These are phyloP conservation scores for Colletotrichum chlorophyti DNA, from an alignment of 2,329 filamentous ascomycete genomes.

Conservation along the genomic window DNA sequence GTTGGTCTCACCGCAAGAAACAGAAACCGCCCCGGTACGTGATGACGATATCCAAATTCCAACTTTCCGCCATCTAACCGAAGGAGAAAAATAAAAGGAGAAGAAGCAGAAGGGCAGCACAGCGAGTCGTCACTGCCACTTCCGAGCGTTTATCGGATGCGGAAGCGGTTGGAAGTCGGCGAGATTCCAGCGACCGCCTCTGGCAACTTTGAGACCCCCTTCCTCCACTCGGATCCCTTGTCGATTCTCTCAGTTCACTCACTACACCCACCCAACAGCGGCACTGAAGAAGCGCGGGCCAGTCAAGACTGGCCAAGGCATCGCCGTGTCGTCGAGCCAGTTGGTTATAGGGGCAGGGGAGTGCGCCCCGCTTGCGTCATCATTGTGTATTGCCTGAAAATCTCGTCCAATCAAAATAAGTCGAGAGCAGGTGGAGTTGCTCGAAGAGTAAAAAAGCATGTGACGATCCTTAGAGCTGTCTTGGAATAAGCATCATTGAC, in stretches of 20 bases:
- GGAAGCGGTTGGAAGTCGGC: too few species aligned
- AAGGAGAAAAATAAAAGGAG: constrained; percentile 11
- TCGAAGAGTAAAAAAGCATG: constrained; percentile 16
- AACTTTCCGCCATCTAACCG: constrained; percentile 2
- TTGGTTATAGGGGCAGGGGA: background rate
- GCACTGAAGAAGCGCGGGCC: constrained; percentile 17
- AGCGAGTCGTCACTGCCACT: background rate
- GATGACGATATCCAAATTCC: constrained; percentile 18
- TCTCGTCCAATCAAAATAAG: too few species aligned
- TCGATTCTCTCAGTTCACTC: too few species aligned
- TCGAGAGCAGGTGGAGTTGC: constrained; percentile 3
- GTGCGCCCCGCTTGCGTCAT: constrained; percentile 26
- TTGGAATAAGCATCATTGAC: constrained; percentile 18
- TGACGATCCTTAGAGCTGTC: constrained; percentile 16
- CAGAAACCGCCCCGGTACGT: too few species aligned
- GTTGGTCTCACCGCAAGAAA: constrained; percentile 12
- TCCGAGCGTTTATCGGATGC: too few species aligned
- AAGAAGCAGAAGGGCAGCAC: background rate
- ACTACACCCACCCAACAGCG: background rate
- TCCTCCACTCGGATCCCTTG: too few species aligned
- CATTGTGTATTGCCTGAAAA: constrained; percentile 5
- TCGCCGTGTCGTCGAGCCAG: constrained; percentile 12
- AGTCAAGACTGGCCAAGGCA: constrained; percentile 4
- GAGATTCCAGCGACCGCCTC: constrained; percentile 17
- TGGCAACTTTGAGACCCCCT: constrained; percentile 2